These are phyloP conservation scores for Typha latifolia DNA, from an alignment of 176 grass and related monocot species.

Conservation along the genomic window DNA sequence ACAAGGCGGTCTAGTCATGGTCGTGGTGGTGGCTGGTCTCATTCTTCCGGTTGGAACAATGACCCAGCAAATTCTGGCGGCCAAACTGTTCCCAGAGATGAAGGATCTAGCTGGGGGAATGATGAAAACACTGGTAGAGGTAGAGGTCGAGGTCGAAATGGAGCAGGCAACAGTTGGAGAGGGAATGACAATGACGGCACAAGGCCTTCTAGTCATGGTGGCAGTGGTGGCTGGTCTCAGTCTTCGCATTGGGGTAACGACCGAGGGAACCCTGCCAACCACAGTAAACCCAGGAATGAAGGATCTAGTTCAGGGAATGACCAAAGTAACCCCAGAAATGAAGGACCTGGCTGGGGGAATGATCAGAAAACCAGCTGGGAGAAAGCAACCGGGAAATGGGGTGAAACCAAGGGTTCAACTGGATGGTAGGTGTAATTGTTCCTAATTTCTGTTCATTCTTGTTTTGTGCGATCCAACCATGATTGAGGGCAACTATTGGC, in stretches of 20 bases:
- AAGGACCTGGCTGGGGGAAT: neutral
- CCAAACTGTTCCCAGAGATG: neutral
- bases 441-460: neutral
- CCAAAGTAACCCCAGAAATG: neutral
- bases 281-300: neutral
- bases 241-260: conserved; percentile 29
- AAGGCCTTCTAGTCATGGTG: conserved; percentile 1
- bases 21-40: conserved; percentile 16
- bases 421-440: neutral
- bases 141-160: conserved; percentile 10
- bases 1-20: conserved; percentile 4
- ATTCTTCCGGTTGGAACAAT: too few species aligned
- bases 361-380: neutral
- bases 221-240: conserved; percentile 16
- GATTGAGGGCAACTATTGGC: neutral
- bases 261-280: conserved; percentile 13
- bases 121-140: neutral
- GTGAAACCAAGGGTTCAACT: neutral
- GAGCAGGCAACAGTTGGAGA: conserved; percentile 27
- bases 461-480: neutral
- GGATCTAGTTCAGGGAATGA: neutral
- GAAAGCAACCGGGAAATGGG: neutral
- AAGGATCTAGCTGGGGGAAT: conserved; percentile 2
- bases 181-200: conserved; percentile 15
- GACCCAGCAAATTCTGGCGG: neutral